Conservation (phyloP, 345 rosid genomes). For the Citrus sp. region DNA sequence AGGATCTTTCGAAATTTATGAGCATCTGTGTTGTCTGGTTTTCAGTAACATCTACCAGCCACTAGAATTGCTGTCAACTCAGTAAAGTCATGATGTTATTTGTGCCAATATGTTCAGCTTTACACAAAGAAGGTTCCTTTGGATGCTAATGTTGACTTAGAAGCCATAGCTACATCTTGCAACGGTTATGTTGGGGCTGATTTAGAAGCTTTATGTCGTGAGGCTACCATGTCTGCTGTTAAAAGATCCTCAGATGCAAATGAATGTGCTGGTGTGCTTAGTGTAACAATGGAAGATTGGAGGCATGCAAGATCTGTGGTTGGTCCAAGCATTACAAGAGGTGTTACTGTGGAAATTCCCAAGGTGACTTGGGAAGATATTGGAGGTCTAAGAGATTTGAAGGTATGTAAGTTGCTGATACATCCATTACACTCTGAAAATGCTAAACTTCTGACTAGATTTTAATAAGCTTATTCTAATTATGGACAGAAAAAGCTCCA, state of each 20-base stretch:
- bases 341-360: slow-evolving; percentile 85
- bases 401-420: slow-evolving; percentile 36
- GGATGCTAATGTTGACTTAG: slow-evolving; percentile 52
- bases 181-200: slow-evolving; percentile 96
- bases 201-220: slow-evolving; percentile 89
- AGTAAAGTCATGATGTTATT: slow-evolving; percentile 5
- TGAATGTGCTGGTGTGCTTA: slow-evolving; percentile 24
- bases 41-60: neutral
- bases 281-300: slow-evolving; percentile 63
- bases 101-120: slow-evolving; percentile 43
- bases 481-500: slow-evolving; percentile 72
- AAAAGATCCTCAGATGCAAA: slow-evolving; percentile 44
- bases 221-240: slow-evolving; percentile 59
- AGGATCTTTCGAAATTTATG: slow-evolving; percentile 2
- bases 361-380: slow-evolving; percentile 90
- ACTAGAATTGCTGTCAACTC: neutral
- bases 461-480: neutral
- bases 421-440: neutral
- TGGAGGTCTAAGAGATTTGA: slow-evolving; percentile 71
- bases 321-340: slow-evolving; percentile 90
- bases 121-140: slow-evolving; percentile 66
- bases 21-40: neutral
- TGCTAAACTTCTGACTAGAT: neutral
- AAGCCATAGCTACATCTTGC: slow-evolving; percentile 72
- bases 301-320: slow-evolving; percentile 65